phyloP scores from a whole-genome alignment of 1,139 yeast genomes.

The Meyerozyma smithsonii region DNA sequence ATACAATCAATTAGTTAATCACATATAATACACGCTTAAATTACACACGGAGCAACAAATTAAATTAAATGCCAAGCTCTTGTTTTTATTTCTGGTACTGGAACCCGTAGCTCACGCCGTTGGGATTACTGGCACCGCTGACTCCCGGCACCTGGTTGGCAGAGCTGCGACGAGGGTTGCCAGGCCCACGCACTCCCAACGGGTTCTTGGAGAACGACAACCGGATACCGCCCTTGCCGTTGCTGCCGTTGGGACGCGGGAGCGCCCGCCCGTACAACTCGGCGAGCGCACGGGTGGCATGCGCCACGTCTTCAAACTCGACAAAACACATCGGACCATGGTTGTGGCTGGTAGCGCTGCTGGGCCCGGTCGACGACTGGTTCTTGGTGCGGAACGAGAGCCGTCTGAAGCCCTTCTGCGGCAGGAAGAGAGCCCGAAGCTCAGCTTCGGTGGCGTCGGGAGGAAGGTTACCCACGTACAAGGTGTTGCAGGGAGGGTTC shows the following conservation, averaged over 20 bases:
- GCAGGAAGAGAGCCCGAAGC: constrained; percentile 77
- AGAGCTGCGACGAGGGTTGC: constrained; percentile 41
- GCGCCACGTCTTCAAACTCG: constrained; percentile 92
- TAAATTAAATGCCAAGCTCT: constrained; percentile 2
- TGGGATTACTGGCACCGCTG: background rate
- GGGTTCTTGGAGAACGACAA: constrained; percentile 94
- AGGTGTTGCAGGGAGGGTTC: constrained; percentile 96
- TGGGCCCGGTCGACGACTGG: constrained; percentile 29
- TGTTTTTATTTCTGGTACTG: constrained; percentile 6
- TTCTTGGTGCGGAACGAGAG: constrained; percentile 79
- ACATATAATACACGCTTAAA: constrained; percentile 7
- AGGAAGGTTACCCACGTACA: constrained; percentile 94
- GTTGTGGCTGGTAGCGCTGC: constrained; percentile 37
- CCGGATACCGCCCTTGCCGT: constrained; percentile 90
- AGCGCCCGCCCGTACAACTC: constrained; percentile 85
- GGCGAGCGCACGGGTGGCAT: constrained; percentile 89
- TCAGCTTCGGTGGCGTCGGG: constrained; percentile 97
- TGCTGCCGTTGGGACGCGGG: constrained; percentile 62
- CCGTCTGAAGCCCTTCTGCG: constrained; percentile 89
- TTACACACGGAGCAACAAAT: constrained; percentile 3
- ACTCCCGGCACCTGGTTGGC: constrained; percentile 25
- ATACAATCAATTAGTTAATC: background rate
- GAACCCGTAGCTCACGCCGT: constrained; percentile 8
- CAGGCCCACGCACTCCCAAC: constrained; percentile 84
- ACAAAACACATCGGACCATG: constrained; percentile 99